These are phyloP conservation scores for Phaeoacremonium minimum DNA, from an alignment of 2,329 filamentous ascomycete genomes.

Conservation along the genomic window DNA sequence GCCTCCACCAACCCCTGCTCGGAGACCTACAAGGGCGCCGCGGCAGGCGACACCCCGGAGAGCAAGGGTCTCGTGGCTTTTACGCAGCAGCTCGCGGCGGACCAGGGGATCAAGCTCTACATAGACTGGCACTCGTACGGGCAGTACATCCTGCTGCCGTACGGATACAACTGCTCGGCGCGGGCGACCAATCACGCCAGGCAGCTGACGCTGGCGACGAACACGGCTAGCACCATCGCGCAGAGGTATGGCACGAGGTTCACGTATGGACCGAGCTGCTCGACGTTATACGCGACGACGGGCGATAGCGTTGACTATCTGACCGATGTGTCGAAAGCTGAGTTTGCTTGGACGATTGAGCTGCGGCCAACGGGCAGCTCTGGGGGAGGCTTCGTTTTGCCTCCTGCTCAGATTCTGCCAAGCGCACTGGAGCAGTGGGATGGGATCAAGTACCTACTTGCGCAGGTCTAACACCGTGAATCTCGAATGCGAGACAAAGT, in stretches of 20 bases:
- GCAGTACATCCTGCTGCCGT: conserved; percentile 27
- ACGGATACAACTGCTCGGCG: background rate
- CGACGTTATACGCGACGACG: conserved; percentile 29
- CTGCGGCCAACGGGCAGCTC: conserved; percentile 23
- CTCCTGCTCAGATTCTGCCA: conserved; percentile 28
- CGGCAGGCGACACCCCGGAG: conserved; percentile 44
- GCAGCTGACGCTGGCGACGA: too few relatives aligned
- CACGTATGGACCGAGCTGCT: conserved; percentile 30
- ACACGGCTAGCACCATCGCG: too few relatives aligned
- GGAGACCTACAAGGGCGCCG: conserved; percentile 40
- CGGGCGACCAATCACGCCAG: too few relatives aligned
- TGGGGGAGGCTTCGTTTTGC: conserved; percentile 33
- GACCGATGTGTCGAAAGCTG: conserved; percentile 17
- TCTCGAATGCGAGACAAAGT: too few relatives aligned
- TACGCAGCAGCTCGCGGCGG: conserved; percentile 22
- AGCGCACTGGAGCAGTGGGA: conserved; percentile 30
- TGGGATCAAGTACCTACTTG: too few relatives aligned
- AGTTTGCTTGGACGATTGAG: conserved; percentile 35
- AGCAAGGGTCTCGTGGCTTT: conserved; percentile 39
- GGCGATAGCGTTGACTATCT: conserved; percentile 23
- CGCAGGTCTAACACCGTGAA: too few relatives aligned
- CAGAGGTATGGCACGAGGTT: conserved; percentile 25
- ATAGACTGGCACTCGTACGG: conserved; percentile 64
- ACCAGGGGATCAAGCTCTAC: conserved; percentile 53
- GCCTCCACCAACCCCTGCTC: conserved; percentile 39